Evolutionary conservation across 495 filamentous ascomycete species (phyloP), one percentile per base, ranked within the genome.

Genomic region (Penicillium coffeae): DNA sequence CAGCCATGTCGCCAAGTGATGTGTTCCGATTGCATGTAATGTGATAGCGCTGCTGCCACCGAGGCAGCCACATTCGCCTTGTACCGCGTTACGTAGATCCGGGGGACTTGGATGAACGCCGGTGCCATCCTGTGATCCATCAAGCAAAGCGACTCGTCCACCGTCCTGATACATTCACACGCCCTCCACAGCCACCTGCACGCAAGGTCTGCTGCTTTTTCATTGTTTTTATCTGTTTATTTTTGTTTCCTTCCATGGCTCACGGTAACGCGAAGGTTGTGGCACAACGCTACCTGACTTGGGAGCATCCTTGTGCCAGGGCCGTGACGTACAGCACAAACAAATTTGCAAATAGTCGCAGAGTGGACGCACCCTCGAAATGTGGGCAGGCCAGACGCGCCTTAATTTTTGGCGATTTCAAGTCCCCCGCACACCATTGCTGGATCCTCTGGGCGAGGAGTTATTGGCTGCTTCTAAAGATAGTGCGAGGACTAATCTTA

Each of bases 381-480:
- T n/a, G n/a, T n/a, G n/a, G n/a, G n/a, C n/a, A n/a, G n/a, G n/a
- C n/a, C n/a, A n/a, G n/a, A n/a, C n/a, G n/a, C n/a, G n/a, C n/a
- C n/a, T n/a, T n/a, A n/a, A n/a, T n/a, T n/a, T n/a, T n/a, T n/a
- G n/a, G n/a, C n/a, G n/a, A n/a, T n/a, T n/a, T n/a, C n/a, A n/a
- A n/a, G n/a, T n/a, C n/a, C n/a, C n/a, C n/a, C n/a, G n/a, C n/a
- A n/a, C n/a, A n/a, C n/a, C n/a, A n/a, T n/a, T n/a, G n/a, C 49
- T 32, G 34, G 38, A 45, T 14, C 13, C 45, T 47, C 48, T 56
- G 41, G 14, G 20, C 52, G 20, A 3, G 12, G 36, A 18, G 13
- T 51, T n/a, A 63, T 63, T 63, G 53, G 59, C 37, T 21, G 49
- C 55, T 59, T 54, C 56, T 60, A 60, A 56, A 60, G 39, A 60